Conservation (phyloP, 768 basidiomycete species). For the Leccinum broughii region DNA sequence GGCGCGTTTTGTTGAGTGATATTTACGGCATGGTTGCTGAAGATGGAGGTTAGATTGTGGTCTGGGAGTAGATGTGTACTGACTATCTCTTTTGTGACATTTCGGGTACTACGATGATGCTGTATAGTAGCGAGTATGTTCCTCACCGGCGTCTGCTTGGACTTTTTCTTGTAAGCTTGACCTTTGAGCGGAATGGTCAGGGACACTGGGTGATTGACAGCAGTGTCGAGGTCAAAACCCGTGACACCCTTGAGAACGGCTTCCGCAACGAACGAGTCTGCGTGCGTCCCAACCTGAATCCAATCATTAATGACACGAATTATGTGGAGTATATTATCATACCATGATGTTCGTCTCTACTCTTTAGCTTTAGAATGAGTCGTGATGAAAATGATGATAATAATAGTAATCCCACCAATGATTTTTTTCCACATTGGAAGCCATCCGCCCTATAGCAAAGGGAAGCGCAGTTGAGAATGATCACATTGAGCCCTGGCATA, state of each 20-base stretch:
- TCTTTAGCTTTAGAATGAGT: neutral
- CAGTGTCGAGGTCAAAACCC: constrained; percentile 61
- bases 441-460: constrained; percentile 61
- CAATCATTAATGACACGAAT: neutral
- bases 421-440: constrained; percentile 92
- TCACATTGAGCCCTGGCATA: neutral
- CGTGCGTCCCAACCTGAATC: constrained; percentile 69
- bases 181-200: constrained; percentile 41
- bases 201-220: constrained; percentile 21
- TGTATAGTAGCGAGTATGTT: too few relatives aligned
- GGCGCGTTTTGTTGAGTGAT: too few relatives aligned
- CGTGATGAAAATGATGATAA: neutral
- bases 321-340: neutral
- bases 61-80: too few relatives aligned
- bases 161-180: constrained; percentile 58
- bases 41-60: too few relatives aligned
- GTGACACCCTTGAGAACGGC: constrained; percentile 65
- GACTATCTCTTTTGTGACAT: too few relatives aligned
- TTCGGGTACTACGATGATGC: too few relatives aligned
- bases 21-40: too few relatives aligned
- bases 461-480: neutral
- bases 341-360: constrained; percentile 85
- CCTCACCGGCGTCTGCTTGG: too few relatives aligned
- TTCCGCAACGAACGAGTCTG: constrained; percentile 75
- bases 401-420: constrained; percentile 43